phyloP scores from a whole-genome alignment of 1,284 basidiomycete species.

The Ceratobasidium sp. region DNA sequence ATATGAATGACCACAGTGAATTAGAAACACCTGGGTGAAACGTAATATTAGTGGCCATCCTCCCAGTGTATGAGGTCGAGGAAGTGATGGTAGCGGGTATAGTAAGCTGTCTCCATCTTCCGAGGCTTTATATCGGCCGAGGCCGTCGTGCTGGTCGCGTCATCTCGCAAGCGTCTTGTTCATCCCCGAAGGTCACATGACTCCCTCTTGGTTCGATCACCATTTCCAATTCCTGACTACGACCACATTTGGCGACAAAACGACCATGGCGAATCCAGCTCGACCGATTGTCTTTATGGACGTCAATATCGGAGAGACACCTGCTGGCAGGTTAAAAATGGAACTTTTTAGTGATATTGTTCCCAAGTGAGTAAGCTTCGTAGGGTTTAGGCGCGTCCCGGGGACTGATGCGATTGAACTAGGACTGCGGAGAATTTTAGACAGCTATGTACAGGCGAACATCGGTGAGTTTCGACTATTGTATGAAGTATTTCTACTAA shows the following conservation, averaged over 20 bases:
- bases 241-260: neutral
- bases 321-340: conserved; percentile 95
- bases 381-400: neutral
- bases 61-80: neutral
- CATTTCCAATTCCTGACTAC: neutral
- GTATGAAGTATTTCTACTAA: no score
- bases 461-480: conserved; percentile 79
- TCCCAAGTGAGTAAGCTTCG: conserved; percentile 74
- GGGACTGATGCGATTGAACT: conserved; percentile 26
- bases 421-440: conserved; percentile 98
- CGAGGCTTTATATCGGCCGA: conserved; percentile 1
- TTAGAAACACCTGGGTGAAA: conserved; percentile 75
- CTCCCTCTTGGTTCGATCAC: neutral
- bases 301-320: conserved; percentile 93
- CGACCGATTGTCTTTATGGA: conserved; percentile 98
- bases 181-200: no score
- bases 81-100: neutral
- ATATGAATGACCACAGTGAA: conserved; percentile 65
- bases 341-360: conserved; percentile 93
- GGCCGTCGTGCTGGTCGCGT: conserved; percentile 25
- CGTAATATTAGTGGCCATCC: conserved; percentile 92
- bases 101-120: neutral
- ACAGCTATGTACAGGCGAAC: conserved; percentile 96
- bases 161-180: neutral
- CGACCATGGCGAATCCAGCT: conserved; percentile 49